A percentile compares a stretch with the other conserved stretches of the same genome.
Evolutionary conservation across 305 asterid genomes (phyloP).

Genomic region (Andrographis paniculata): DNA sequence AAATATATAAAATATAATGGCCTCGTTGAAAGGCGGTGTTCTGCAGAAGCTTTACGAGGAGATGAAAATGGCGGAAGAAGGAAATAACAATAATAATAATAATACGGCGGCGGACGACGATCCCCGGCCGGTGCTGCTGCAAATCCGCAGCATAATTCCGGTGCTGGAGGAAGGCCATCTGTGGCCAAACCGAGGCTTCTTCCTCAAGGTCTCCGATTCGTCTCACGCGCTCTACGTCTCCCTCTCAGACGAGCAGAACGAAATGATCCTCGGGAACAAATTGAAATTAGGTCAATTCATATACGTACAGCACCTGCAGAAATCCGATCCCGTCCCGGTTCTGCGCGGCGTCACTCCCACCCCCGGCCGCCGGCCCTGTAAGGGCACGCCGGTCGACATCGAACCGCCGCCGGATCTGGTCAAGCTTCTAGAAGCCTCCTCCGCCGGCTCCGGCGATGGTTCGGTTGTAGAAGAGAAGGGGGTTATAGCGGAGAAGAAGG

Average conservation of each 20-base stretch:
- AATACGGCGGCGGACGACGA: slow-evolving; percentile 18
- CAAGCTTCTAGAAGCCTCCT: slow-evolving; percentile 24
- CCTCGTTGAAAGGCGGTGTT: slow-evolving; percentile 44
- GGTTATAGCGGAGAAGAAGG: slow-evolving; percentile 54
- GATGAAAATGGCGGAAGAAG: slow-evolving; percentile 34
- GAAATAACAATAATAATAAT: no score
- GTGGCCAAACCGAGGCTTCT: slow-evolving; percentile 70
- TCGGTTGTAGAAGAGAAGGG: slow-evolving; percentile 57
- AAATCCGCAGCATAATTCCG: slow-evolving; percentile 70
- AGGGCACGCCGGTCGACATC: slow-evolving; percentile 52
- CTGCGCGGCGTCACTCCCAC: slow-evolving; percentile 44
- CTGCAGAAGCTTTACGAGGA: slow-evolving; percentile 53
- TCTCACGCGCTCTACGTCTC: slow-evolving; percentile 57
- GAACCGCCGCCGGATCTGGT: slow-evolving; percentile 23
- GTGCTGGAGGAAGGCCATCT: slow-evolving; percentile 65
- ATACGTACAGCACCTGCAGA: slow-evolving; percentile 36
- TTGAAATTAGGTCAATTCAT: slow-evolving; percentile 60
- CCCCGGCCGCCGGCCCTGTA: slow-evolving; percentile 52
- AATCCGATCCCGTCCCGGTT: slow-evolving; percentile 53
- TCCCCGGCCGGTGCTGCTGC: slow-evolving; percentile 37
- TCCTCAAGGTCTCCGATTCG: slow-evolving; percentile 57
- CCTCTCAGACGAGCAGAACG: slow-evolving; percentile 51
- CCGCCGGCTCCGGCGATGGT: slow-evolving; percentile 24
- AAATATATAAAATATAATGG: no score
- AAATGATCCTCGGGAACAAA: slow-evolving; percentile 54